Conservation (phyloP, 176 grass and related monocot species). For the Juncus effusus region DNA sequence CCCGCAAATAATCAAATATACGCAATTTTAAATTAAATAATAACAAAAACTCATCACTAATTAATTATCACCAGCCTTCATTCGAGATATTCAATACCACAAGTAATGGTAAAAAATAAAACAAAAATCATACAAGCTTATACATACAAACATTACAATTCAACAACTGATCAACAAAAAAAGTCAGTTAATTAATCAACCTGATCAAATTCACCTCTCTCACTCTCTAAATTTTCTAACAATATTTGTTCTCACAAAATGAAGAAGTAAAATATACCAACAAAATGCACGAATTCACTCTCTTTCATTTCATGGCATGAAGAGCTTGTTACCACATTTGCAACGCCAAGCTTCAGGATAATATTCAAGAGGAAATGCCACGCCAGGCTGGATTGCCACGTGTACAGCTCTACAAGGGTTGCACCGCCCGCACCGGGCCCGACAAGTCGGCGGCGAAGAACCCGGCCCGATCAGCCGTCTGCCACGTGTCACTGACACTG, state of each 20-base stretch:
- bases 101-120: conserved; percentile 3
- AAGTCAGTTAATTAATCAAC: conserved; percentile 15
- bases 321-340: conserved; percentile 84
- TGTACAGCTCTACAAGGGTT: conserved; percentile 57
- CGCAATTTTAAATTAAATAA: neutral
- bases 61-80: conserved; percentile 18
- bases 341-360: conserved; percentile 92
- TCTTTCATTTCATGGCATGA: conserved; percentile 50
- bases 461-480: conserved; percentile 59
- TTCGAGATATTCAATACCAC: neutral
- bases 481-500: neutral
- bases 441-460: conserved; percentile 75
- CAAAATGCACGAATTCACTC: neutral
- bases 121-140: conserved; percentile 21
- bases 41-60: neutral
- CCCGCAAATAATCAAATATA: neutral
- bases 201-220: conserved; percentile 12
- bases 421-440: conserved; percentile 54
- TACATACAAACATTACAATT: conserved; percentile 34
- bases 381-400: conserved; percentile 69
- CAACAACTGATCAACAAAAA: conserved; percentile 7
- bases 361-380: conserved; percentile 67
- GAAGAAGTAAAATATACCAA: conserved; percentile 4
- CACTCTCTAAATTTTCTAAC: conserved; percentile 14
- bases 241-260: neutral